Conservation (phyloP, 1,284 basidiomycete species). For the Violaceomyces palustris region DNA sequence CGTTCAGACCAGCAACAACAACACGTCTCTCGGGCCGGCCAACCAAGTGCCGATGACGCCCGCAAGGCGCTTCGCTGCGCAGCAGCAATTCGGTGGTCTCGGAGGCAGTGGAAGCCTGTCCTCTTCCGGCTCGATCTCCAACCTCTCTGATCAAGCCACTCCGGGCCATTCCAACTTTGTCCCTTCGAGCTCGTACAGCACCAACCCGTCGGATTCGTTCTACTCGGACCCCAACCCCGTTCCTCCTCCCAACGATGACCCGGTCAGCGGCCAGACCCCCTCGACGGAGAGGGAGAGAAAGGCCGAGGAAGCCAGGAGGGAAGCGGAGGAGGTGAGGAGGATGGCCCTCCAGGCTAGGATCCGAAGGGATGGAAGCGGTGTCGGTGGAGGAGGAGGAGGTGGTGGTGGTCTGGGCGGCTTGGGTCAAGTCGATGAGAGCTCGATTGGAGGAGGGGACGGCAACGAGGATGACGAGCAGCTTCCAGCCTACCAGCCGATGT, state of each 20-base stretch:
- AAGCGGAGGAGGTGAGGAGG: conserved; percentile 23
- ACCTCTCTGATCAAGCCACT: conserved; percentile 1
- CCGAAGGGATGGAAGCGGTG: too few species aligned
- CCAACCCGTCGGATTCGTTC: conserved; percentile 1
- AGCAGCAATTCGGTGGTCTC: neutral
- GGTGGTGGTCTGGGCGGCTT: too few species aligned
- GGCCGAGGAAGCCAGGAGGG: conserved; percentile 14
- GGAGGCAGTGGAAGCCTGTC: neutral
- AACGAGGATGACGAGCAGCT: too few species aligned
- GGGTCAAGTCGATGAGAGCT: too few species aligned
- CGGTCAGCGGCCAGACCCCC: neutral
- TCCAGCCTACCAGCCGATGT: too few species aligned
- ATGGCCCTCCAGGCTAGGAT: conserved; percentile 20
- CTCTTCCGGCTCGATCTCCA: neutral
- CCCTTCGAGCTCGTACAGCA: neutral
- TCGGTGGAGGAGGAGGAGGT: too few species aligned
- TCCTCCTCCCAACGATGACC: neutral
- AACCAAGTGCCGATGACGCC: conserved; percentile 3
- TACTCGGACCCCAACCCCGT: too few species aligned
- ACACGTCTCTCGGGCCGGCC: too few species aligned
- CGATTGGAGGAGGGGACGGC: too few species aligned
- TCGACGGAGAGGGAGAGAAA: conserved; percentile 16
- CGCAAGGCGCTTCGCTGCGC: neutral
- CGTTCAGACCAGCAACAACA: too few species aligned
- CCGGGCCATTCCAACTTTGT: conserved; percentile 2